Base-by-base conservation (phyloP, 2,329 filamentous ascomycete species). In the Colletotrichum brevisporum region DNA sequence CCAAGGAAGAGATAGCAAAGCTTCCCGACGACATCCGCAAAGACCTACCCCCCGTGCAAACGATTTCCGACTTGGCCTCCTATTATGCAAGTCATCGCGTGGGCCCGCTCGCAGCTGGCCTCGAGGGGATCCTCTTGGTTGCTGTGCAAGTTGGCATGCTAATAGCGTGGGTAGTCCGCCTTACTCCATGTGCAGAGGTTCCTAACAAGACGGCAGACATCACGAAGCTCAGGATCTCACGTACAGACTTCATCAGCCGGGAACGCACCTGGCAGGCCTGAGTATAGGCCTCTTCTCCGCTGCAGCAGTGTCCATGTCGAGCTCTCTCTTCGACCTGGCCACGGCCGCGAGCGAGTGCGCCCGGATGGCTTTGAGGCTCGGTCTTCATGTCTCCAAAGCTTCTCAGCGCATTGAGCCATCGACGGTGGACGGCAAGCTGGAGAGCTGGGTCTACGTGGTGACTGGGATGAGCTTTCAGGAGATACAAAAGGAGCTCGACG, bases 301-400 rank as follows among this genome's bases (percentile, higher is more conserved):
- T 0, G 76, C 81, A 18, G 84, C 84, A 1, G 73, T 86, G 0
- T 77, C 84, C 0, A 41, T 84, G 2, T 77, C 85, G 5, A 63
- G 74, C 0, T 77, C 74, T 0, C n/a, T 84, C 5, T 72, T 77
- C 0, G 82, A 85, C 21, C 50, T 87, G 0, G 74, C 82, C 2
- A 48, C 77, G 3, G 74, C 75, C n/a, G 85, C 83, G 6, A 82
- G 79, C 0, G 76, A 86, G 58, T 79, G 76, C 1, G 73, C 85
- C 2, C 77, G 83, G 0, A 41, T 80, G 1, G 82, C 85, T 1
- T 86, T 87, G 66, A 78, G 84, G 1, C 75, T 87, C 4, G 84
- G 84, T 1, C 73, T 85, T 2, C 73, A 79, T 4, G 83, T 86
- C 0, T 71, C 80, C n/a, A 74, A 76, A 2, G 75, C 85, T 1